Evolutionary conservation across 2,329 filamentous ascomycete species (phyloP), one percentile per base, ranked within the genome.

Genomic region (Ophioceras dolichostomum): DNA sequence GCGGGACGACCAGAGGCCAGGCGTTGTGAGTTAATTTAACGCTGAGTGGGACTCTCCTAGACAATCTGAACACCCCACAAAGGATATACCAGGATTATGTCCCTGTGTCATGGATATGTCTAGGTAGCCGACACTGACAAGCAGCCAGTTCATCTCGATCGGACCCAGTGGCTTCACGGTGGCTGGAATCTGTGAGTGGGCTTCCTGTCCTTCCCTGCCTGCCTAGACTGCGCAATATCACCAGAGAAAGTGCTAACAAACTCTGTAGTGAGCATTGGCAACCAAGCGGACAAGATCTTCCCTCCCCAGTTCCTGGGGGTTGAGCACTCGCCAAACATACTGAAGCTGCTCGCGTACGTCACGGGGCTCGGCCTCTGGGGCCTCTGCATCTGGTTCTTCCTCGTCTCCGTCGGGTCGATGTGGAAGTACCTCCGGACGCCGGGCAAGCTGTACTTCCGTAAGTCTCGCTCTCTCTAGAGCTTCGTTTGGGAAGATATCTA

Each of bases 311-410:
- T 66, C 36, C 49, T 64, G 26, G 64, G 57, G 8, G 55, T 59
- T n/a, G 41, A 56, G 2, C 52, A 68, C 34, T 58, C 62, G 4
- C 53, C 60, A 5, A 54, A 60, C 30, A 63, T 70, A 34, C 49
- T 73, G 19, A 60, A 62, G 39, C 45, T 73, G 0, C 46, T 73
- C 10, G 62, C 65, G 3, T 52, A 81, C 43, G 78, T 85, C 58
- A 59, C 77, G 2, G 77, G 77, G 0, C 60, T 91, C 10, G 93
- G 83, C 83, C 67, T 91, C 4, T 91, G 83, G 81, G 84, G 76
- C 0, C 60, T 91, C n/a, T 79, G 82, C 19, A 58, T 86, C 20
- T 91, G 84, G 78, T 91, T 89, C 62, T 89, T 89, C 56, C 63
- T 89, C 40, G 77, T 91, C 10, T 80, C 76, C 1, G 70, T 83